Evolutionary conservation across 148 eudicot species (phyloP), one percentile per base, ranked within the genome.

Genomic region (Rhododendron henanense): DNA sequence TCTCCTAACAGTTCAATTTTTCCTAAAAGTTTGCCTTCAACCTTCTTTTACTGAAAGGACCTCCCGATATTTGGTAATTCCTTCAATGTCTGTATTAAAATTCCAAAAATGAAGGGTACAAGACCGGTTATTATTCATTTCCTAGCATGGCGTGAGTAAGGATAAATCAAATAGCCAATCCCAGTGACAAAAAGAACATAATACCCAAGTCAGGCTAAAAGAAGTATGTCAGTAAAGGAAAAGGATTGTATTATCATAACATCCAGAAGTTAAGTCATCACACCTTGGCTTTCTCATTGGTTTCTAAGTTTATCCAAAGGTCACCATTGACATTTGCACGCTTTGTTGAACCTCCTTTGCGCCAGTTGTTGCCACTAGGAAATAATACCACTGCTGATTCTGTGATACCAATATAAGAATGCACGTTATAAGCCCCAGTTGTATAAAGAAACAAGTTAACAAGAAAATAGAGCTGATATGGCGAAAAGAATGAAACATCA

Each of bases 221-320:
- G 21, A 35, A 74, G 19, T 19, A 8, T 0, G 79, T 15, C 41
- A 14, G 19, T 18, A 39, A 39, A 76, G 25, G 79, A 76, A 37
- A 37, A 41, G 13, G 23, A 41, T 39, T 3, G 19, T 74, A 37
- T 19, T 76, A 76, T 6, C 47, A 37, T 33, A 35, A 81, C 31
- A 0, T 23, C 74, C 4, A 39, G 21, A 57, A 82, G 50, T 13
- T n/a, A 39, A 21, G 39, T 23, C 75, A 82, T 39, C 28, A n/a
- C 15, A 82, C 84, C 84, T 85, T 69, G 79, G 79, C 50, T 67
- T 33, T 39, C 53, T 50, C 87, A 80, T 33, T 31, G 44, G 13
- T 74, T 48, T 85, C 87, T 37, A 80, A 80, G 65, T 65, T 80
- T 67, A 50, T 65, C 50, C 55, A 67, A 80, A 13, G 57, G 63